Base-by-base conservation (phyloP, 371 early-diverging fungal species). In the Mucor irregularis region DNA sequence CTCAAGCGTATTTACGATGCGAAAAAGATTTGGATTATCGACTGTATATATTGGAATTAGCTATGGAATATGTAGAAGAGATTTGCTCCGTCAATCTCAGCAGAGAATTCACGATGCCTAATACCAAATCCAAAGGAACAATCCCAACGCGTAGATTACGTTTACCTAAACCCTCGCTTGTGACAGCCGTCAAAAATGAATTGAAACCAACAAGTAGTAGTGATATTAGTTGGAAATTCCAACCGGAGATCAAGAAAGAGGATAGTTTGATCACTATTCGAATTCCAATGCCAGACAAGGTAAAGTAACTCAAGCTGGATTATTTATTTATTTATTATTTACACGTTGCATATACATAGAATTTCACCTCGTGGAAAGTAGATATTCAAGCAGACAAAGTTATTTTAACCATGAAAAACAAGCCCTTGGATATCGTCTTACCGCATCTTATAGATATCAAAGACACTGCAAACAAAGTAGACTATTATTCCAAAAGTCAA, bases 41-140 rank as follows among this genome's bases (percentile, higher is more conserved):
- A 37, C 50, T 82, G 4, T 90, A 90, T 56, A 68, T 91, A 37
- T 65, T 89, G 38, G 84, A 87, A 53, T 61, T 90, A 10, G 71
- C 85, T 1, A 69, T 89, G 57, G 85, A 86, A 49, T 83, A 80
- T 71, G 74, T 87, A 1, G 90, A 90, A 62, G 78, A 85, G 25
- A 78, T 78, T 50, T 52, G 79, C 55, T 60, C 56, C 29, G 65
- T 81, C 16, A 33, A 42, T 4, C 62, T 89, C 4, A 76, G 79
- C 44, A 62, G 87, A 62, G 88, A 87, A 38, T 83, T 87, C 38
- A 62, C 82, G 0, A 64, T 89, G 59, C 90, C 89, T 9, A 71
- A 73, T 6, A 64, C 84, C 44, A 59, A 56, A 34, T 67, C 78
- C 16, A 89, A 87, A 52, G 90, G 90, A 11, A 52, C 58, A 14